Percentiles rank a stretch among this genome's conserved stretches.
phyloP scores from a whole-genome alignment of 2,329 filamentous ascomycete genomes.

The Blumeriella jaapii region DNA sequence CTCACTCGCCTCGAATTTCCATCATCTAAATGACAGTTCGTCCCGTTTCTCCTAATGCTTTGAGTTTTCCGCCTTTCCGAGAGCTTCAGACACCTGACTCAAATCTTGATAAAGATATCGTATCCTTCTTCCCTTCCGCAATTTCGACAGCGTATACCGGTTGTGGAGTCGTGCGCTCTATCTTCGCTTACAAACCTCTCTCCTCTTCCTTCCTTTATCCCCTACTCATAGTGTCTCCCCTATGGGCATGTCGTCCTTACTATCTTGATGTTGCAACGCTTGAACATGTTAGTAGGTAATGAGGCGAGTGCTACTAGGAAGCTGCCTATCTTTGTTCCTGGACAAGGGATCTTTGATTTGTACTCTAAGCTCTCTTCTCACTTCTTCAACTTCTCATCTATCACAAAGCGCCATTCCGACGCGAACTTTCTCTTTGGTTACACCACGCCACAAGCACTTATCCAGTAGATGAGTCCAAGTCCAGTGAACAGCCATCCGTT shows the following conservation, averaged over 20 bases:
- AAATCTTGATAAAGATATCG: too few relatives aligned
- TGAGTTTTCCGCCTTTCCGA: too few relatives aligned
- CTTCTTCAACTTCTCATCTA: slow-evolving; percentile 36
- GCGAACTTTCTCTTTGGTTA: slow-evolving; percentile 50
- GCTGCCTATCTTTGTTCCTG: slow-evolving; percentile 1
- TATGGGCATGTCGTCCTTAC: slow-evolving; percentile 13
- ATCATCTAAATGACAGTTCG: too few relatives aligned
- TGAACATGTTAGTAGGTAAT: slow-evolving; percentile 6
- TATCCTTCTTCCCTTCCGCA: too few relatives aligned
- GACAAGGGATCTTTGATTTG: too few relatives aligned
- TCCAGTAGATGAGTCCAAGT: slow-evolving; percentile 41
- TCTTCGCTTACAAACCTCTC: too few relatives aligned
- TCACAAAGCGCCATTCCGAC: slow-evolving; percentile 48
- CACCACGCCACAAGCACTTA: slow-evolving; percentile 45
- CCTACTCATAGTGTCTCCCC: slow-evolving; percentile 12
- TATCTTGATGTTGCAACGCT: slow-evolving; percentile 11
- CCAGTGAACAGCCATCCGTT: slow-evolving; percentile 68
- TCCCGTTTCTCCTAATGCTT: too few relatives aligned
- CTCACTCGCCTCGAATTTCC: too few relatives aligned
- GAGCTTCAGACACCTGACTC: too few relatives aligned
- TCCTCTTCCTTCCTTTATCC: too few relatives aligned
- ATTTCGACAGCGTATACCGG: too few relatives aligned
- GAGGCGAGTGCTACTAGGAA: slow-evolving; percentile 11
- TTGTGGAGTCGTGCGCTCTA: too few relatives aligned
- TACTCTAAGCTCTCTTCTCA: not conserved